Percentiles rank a stretch among this genome's conserved stretches.
phyloP scores from a whole-genome alignment of 2,329 filamentous ascomycete genomes.

The Raffaelea arxii region DNA sequence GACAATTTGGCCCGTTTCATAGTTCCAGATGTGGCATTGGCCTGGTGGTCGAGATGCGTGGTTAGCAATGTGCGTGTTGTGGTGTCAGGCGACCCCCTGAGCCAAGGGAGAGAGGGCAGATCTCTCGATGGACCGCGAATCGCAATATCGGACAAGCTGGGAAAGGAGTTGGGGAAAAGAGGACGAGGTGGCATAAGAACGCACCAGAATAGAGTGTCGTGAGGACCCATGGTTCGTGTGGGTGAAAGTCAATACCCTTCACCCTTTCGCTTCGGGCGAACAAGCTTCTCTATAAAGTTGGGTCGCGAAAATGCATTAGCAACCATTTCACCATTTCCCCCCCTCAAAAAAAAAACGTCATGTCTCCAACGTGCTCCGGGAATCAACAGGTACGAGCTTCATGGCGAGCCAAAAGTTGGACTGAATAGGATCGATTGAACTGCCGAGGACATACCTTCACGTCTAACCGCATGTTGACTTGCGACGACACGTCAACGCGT shows the following conservation, averaged over 20 bases:
- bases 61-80: not conserved
- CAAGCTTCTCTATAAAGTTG: constrained; percentile 10
- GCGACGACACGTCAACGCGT: constrained; percentile 2
- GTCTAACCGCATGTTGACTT: constrained; percentile 15
- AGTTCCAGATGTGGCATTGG: constrained; percentile 99
- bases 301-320: no score
- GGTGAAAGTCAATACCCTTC: constrained; percentile 16
- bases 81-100: not conserved
- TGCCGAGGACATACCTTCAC: constrained; percentile 11
- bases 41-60: constrained; percentile 38
- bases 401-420: not conserved
- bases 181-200: constrained; percentile 18
- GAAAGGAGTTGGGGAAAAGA: not conserved
- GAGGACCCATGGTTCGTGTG: constrained; percentile 28
- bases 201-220: constrained; percentile 90
- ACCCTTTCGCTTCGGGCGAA: constrained; percentile 15
- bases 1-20: constrained; percentile 91
- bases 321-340: no score
- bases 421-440: not conserved
- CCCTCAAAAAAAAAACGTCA: no score
- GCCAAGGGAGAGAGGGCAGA: not conserved
- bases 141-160: not conserved
- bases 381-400: no score
- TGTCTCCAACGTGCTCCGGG: no score
- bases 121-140: not conserved